Conservation (phyloP, 116 monocot genomes). For the Phalaenopsis hybrid region DNA sequence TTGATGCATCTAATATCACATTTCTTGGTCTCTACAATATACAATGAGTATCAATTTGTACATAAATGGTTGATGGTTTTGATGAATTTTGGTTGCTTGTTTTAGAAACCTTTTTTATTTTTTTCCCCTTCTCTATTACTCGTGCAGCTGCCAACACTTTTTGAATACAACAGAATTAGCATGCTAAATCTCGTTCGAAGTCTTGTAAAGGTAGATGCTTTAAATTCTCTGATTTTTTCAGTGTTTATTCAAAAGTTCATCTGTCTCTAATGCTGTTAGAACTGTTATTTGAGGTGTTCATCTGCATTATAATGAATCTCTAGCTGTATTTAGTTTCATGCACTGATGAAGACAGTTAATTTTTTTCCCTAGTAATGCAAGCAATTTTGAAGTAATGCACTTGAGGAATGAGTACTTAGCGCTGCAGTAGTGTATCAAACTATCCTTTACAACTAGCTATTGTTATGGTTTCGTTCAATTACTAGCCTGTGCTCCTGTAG, state of each 20-base stretch:
- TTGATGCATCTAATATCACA: too few relatives aligned
- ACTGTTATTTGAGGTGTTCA: neutral
- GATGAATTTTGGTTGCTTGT: neutral
- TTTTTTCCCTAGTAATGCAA: neutral
- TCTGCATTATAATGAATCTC: neutral
- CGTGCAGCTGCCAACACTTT: slow-evolving; percentile 69
- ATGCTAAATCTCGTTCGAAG: slow-evolving; percentile 89
- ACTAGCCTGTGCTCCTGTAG: neutral
- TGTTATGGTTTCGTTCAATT: neutral
- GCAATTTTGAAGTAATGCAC: neutral
- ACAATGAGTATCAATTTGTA: neutral
- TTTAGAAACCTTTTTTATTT: slow-evolving; percentile 2
- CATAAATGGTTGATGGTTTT: neutral
- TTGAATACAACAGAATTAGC: slow-evolving; percentile 78
- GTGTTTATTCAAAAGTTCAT: neutral
- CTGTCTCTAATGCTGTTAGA: neutral
- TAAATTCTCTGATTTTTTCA: neutral
- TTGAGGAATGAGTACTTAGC: neutral
- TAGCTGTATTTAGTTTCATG: slow-evolving; percentile 1
- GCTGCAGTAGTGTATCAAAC: neutral
- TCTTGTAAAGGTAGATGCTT: slow-evolving; percentile 61
- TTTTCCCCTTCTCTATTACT: slow-evolving; percentile 6
- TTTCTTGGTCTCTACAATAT: too few relatives aligned
- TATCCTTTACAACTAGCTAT: neutral
- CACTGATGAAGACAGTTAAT: neutral